These are phyloP conservation scores for Neurospora sp. DNA, from an alignment of 495 filamentous ascomycete genomes.

Conservation along the genomic window DNA sequence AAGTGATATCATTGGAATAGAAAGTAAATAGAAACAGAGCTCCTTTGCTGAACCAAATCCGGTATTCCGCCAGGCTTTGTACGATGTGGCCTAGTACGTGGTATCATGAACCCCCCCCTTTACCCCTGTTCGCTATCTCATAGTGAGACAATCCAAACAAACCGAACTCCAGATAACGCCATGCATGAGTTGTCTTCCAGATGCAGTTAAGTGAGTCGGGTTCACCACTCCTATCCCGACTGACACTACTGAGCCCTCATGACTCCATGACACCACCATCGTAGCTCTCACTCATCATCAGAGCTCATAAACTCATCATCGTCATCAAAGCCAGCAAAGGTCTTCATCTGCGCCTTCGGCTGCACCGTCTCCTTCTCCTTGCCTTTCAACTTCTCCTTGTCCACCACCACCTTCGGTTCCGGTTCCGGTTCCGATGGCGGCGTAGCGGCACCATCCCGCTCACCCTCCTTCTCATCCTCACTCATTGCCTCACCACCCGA, in stretches of 20 bases:
- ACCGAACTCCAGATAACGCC: not conserved
- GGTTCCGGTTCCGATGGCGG: conserved; percentile 23
- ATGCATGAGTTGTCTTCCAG: not conserved
- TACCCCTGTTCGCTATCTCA: not conserved
- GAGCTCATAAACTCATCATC: conserved; percentile 85
- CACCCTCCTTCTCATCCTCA: conserved; percentile 23
- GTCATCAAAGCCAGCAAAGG: conserved; percentile 79
- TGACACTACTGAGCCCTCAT: not conserved
- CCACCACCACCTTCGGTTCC: conserved; percentile 2
- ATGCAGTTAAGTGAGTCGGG: not conserved
- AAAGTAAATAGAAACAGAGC: not conserved
- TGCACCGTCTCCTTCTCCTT: conserved; percentile 34
- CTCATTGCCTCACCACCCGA: conserved; percentile 20
- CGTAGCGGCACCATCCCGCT: conserved; percentile 22
- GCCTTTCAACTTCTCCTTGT: not conserved
- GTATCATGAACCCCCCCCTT: not conserved
- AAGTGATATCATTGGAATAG: not conserved
- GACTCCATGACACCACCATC: conserved; percentile 16
- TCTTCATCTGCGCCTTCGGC: conserved; percentile 22
- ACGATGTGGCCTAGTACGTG: not conserved
- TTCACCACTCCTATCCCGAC: not conserved
- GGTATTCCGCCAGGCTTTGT: not conserved
- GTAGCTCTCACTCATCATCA: conserved; percentile 52
- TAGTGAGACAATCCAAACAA: not conserved
- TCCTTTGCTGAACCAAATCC: not conserved